Evolutionary conservation across 345 rosid species (phyloP), one percentile per base, ranked within the genome.

Genomic region (Arabidopsis arenosa): DNA sequence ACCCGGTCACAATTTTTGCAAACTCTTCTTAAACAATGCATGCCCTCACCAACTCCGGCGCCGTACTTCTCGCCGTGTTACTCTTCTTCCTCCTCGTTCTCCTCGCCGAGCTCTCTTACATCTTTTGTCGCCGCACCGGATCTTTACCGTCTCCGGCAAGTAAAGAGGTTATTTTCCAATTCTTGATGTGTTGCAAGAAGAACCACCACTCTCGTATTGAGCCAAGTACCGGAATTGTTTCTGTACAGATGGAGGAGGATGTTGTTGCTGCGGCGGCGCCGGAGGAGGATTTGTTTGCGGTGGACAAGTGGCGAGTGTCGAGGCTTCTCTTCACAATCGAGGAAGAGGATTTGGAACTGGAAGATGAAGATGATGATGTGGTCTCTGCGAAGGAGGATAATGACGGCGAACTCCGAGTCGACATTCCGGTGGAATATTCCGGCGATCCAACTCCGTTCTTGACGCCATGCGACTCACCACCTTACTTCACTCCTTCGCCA

Each of bases 381-480:
- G 30, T 43, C 48, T 55, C 64, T 23, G 47, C 18, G 1, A 69
- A 60, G 26, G 48, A 7, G 7, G 53, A 7, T 15, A 48, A 54
- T 0, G 49, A 48, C 28, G 28, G 32, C 4, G 79, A 77, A 45
- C 15, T 56, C 1, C 43, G 54, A 5, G 13, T 64, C 30, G 72
- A 64, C 2, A 59, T 71, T 21, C 76, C 60, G 5, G 53, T 39
- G 72, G 72, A 77, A 10, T 68, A 17, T 62, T 63, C 66, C 28
- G 59, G 80, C 14, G 76, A 65, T 2, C 72, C 80, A 6, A 70
- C 80, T 5, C 80, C 80, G 56, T 77, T 77, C 45, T 57, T 65
- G 68, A 77, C 80, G 68, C 80, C 80, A 21, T 77, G 76, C 23
- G 68, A 56, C 59, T 77, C 80, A 6, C 80, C 80, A 48, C 76